Evolutionary conservation across 164 flowering plant species (phyloP).

Genomic region (Nelumbo lutea): DNA sequence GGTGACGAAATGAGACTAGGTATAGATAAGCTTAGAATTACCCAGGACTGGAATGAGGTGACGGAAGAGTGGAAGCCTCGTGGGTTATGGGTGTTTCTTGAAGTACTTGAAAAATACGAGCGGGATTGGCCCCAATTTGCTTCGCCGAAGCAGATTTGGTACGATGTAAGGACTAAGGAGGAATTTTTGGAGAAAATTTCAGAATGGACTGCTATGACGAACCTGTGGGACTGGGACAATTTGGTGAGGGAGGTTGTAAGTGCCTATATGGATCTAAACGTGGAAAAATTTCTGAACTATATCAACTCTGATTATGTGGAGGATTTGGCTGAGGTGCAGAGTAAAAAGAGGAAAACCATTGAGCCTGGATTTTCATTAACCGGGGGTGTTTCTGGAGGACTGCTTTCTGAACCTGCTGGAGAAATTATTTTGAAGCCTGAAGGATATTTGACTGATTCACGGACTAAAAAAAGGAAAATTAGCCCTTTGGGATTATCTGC

Average conservation of each 20-base stretch:
- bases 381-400: neutral
- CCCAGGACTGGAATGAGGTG: constrained; percentile 57
- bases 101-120: constrained; percentile 38
- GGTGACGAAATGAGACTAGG: constrained; percentile 55
- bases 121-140: constrained; percentile 24
- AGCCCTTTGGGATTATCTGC: too few relatives aligned
- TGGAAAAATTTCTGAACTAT: constrained; percentile 8
- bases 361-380: neutral
- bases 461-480: neutral
- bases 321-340: too few relatives aligned
- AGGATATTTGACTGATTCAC: neutral
- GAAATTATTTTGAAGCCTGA: neutral
- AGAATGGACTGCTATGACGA: constrained; percentile 44
- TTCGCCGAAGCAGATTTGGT: constrained; percentile 62
- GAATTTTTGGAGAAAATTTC: constrained; percentile 22
- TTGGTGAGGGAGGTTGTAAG: constrained; percentile 29
- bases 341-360: constrained; percentile 1
- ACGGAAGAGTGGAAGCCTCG: constrained; percentile 40
- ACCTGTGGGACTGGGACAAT: constrained; percentile 30
- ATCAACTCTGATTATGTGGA: too few relatives aligned
- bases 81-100: constrained; percentile 55
- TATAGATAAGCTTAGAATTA: constrained; percentile 36
- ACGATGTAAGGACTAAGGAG: constrained; percentile 33
- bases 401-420: neutral
- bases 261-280: constrained; percentile 7